Conservation (phyloP, 2,329 filamentous ascomycete species). For the Penicillium sumatraense region DNA sequence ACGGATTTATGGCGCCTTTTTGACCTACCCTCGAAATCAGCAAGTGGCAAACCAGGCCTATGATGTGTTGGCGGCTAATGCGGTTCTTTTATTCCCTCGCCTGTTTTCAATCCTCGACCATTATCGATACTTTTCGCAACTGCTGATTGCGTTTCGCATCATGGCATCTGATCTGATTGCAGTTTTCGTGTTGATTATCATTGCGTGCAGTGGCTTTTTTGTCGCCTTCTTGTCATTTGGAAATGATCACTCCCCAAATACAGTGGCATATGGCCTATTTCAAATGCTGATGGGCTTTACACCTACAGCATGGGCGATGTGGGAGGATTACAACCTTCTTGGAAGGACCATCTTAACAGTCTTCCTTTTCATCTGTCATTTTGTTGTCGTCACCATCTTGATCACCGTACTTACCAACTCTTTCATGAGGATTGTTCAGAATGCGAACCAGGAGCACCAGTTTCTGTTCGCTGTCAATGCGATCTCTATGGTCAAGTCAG, state of each 20-base stretch:
- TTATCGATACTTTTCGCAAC: constrained; percentile 93
- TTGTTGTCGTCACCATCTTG: constrained; percentile 89
- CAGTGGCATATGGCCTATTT: constrained; percentile 88
- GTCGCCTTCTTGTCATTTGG: constrained; percentile 87
- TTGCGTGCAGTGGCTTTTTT: constrained; percentile 92
- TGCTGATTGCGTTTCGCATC: constrained; percentile 89
- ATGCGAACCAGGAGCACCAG: constrained; percentile 88
- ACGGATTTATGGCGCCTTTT: constrained; percentile 82
- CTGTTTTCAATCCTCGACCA: constrained; percentile 93
- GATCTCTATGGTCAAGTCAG: constrained; percentile 98
- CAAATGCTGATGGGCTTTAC: constrained; percentile 96
- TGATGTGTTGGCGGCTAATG: constrained; percentile 90
- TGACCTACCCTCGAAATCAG: constrained; percentile 71
- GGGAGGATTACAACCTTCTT: constrained; percentile 79
- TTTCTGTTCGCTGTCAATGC: constrained; percentile 96
- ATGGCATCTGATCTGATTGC: constrained; percentile 91
- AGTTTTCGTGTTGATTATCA: constrained; percentile 80
- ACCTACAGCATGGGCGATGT: constrained; percentile 89
- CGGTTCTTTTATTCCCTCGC: constrained; percentile 84
- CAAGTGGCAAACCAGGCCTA: constrained; percentile 84
- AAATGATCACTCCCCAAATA: constrained; percentile 69
- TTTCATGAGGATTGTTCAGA: constrained; percentile 92
- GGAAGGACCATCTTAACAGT: constrained; percentile 76
- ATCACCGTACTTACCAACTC: constrained; percentile 96
- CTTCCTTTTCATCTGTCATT: constrained; percentile 94